phyloP scores from a whole-genome alignment of 495 filamentous ascomycete genomes.

The Aspergillus taichungensis region DNA sequence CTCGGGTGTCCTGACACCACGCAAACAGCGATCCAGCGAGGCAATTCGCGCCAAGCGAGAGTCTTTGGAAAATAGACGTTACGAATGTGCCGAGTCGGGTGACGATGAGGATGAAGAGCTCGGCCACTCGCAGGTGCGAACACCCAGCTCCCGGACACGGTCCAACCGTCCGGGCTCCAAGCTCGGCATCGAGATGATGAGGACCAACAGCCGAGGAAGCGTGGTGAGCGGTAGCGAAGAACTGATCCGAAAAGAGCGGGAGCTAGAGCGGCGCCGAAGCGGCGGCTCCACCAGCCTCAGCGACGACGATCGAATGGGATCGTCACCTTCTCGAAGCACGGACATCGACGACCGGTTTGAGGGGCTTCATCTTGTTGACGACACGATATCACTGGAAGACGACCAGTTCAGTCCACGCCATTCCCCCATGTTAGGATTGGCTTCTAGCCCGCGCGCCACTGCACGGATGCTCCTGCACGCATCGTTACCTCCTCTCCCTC shows the following conservation, averaged over 20 bases:
- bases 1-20: constrained; percentile 34
- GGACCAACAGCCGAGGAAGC: constrained; percentile 84
- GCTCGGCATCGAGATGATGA: constrained; percentile 90
- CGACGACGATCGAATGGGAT: constrained; percentile 17
- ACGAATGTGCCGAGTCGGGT: constrained; percentile 76
- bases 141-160: constrained; percentile 47
- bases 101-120: constrained; percentile 93
- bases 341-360: constrained; percentile 28
- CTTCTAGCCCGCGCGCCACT: constrained; percentile 1
- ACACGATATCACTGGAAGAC: constrained; percentile 23
- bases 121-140: constrained; percentile 48
- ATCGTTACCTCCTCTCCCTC: constrained; percentile 3
- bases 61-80: constrained; percentile 62
- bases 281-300: constrained; percentile 14
- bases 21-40: constrained; percentile 68
- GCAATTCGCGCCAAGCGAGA: constrained; percentile 68
- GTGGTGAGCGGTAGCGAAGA: constrained; percentile 51
- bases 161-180: constrained; percentile 59
- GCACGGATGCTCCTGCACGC: neutral
- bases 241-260: constrained; percentile 29
- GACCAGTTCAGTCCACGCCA: constrained; percentile 15
- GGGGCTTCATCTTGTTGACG: constrained; percentile 33
- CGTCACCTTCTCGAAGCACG: constrained; percentile 13
- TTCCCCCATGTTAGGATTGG: constrained; percentile 11
- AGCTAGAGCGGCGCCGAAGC: constrained; percentile 19